These are phyloP conservation scores for Melampsora occidentalis DNA, from an alignment of 1,284 basidiomycete species.

Conservation along the genomic window DNA sequence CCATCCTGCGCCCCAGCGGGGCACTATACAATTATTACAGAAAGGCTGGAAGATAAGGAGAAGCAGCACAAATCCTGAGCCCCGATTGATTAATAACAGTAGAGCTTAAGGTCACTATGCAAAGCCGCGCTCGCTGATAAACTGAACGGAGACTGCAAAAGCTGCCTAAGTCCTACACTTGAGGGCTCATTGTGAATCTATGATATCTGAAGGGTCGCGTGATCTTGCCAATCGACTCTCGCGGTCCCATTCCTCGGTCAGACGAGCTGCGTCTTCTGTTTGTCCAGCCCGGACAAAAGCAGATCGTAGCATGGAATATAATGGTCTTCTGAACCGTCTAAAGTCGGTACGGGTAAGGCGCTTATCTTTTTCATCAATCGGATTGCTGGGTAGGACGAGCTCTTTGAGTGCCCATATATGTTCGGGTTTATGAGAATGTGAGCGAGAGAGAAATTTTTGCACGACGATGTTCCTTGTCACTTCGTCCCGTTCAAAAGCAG, in stretches of 20 bases:
- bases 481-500: slow-evolving; percentile 31
- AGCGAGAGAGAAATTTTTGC: slow-evolving; percentile 18
- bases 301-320: slow-evolving; percentile 37
- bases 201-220: background rate
- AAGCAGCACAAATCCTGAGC: background rate
- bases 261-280: slow-evolving; percentile 12
- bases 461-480: slow-evolving; percentile 35
- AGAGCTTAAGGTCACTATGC: background rate
- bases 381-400: background rate
- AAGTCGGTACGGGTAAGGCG: slow-evolving; percentile 22
- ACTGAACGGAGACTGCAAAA: background rate
- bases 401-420: slow-evolving; percentile 19
- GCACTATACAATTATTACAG: no score
- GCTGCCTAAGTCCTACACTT: background rate
- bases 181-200: background rate
- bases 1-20: no score
- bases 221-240: slow-evolving; percentile 19
- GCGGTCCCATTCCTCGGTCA: slow-evolving; percentile 32
- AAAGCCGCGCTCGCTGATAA: background rate
- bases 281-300: slow-evolving; percentile 28
- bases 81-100: background rate
- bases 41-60: no score
- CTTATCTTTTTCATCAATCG: background rate
- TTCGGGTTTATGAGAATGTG: slow-evolving; percentile 26
- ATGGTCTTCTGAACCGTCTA: slow-evolving; percentile 35